Conservation (phyloP, 2,329 filamentous ascomycete genomes). For the Thelonectria blattea region DNA sequence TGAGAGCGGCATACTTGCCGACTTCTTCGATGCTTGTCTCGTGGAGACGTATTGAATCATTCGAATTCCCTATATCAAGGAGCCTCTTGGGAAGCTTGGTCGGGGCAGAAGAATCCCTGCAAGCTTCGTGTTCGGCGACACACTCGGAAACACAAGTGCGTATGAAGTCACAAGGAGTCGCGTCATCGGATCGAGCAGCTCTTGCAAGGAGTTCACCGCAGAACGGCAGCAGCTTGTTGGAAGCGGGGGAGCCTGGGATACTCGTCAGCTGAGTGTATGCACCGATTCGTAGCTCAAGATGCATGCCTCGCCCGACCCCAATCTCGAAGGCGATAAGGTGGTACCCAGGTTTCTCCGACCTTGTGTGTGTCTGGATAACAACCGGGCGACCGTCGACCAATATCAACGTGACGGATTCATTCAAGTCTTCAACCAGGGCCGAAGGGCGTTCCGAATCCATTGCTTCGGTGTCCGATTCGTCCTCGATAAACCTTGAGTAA, state of each 20-base stretch:
- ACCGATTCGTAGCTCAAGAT: background rate
- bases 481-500: background rate
- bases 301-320: background rate
- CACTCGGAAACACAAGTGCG: background rate
- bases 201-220: background rate
- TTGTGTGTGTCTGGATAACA: background rate
- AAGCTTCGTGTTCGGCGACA: background rate
- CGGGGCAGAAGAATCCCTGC: background rate
- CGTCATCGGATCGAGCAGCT: slow-evolving; percentile 1
- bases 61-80: background rate
- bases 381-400: background rate
- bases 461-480: background rate
- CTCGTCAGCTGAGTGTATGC: background rate
- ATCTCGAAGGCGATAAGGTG: background rate
- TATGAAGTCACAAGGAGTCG: background rate
- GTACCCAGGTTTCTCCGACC: background rate
- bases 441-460: background rate
- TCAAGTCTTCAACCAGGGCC: background rate
- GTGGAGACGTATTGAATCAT: background rate
- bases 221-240: background rate
- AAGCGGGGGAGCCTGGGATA: no score
- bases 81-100: slow-evolving; percentile 5
- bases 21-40: background rate
- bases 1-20: slow-evolving; percentile 3
- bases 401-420: background rate